Evolutionary conservation across 2,329 filamentous ascomycete genomes (phyloP).

Genomic region (Penicillium sp.): DNA sequence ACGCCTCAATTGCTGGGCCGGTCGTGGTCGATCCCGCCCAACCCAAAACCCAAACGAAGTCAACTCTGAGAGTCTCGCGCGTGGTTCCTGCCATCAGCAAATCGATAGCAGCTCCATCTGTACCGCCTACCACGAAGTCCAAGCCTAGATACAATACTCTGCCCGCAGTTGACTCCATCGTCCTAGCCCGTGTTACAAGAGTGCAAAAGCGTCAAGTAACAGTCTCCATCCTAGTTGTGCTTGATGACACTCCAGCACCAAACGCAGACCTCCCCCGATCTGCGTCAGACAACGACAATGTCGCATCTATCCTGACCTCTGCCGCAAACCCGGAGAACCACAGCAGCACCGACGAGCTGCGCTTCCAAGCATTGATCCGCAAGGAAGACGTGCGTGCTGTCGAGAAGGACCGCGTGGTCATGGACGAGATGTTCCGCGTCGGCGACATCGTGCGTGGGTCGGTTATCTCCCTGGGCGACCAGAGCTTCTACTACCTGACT

Average conservation of each 20-base stretch:
- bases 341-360: conserved; percentile 58
- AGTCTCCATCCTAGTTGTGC: conserved; percentile 80
- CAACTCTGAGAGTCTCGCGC: conserved; percentile 42
- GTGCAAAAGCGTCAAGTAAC: conserved; percentile 81
- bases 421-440: conserved; percentile 86
- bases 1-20: conserved; percentile 76
- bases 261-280: conserved; percentile 21
- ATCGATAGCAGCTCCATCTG: neutral
- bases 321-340: conserved; percentile 43
- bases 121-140: conserved; percentile 13
- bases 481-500: conserved; percentile 91
- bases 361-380: conserved; percentile 78
- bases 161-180: conserved; percentile 74
- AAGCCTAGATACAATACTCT: conserved; percentile 65
- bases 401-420: conserved; percentile 91
- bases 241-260: conserved; percentile 45
- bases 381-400: conserved; percentile 90
- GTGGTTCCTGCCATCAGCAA: conserved; percentile 10
- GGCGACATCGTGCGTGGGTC: conserved; percentile 86
- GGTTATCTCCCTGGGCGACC: conserved; percentile 88
- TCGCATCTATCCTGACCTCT: conserved; percentile 38
- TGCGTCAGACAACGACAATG: conserved; percentile 38
- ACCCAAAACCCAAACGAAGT: conserved; percentile 31
- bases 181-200: conserved; percentile 81
- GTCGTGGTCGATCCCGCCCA: conserved; percentile 55